Percentiles rank a stretch among this genome's conserved stretches.
These are phyloP conservation scores for Thalassiosira exigua DNA, from an alignment of 352 stramenopile genomes.

Conservation along the genomic window DNA sequence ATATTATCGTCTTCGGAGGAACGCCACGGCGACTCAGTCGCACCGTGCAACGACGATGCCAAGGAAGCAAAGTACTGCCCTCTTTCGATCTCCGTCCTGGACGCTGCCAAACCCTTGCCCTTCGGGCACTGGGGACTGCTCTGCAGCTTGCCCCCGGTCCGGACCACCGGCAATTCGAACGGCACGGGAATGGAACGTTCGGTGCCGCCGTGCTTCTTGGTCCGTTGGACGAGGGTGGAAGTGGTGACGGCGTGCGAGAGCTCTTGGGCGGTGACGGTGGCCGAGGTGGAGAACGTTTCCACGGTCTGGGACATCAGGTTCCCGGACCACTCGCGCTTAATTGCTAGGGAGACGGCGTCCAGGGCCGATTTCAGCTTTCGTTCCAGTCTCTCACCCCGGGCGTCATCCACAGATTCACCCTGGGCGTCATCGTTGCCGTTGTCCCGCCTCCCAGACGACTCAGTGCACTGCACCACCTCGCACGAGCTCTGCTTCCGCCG, in stretches of 20 bases:
- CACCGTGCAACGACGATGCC: too few species aligned
- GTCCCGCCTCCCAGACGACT: too few species aligned
- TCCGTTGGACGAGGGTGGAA: constrained; percentile 21
- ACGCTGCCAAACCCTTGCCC: too few species aligned
- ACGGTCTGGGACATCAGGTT: constrained; percentile 40
- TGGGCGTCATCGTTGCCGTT: constrained; percentile 16
- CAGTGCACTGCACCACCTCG: too few species aligned
- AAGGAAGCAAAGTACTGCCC: too few species aligned
- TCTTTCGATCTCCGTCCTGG: too few species aligned
- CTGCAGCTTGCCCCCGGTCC: constrained; percentile 5
- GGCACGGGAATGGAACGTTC: constrained; percentile 48
- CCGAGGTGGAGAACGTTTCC: constrained; percentile 14
- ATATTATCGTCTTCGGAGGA: too few species aligned
- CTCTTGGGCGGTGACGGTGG: not conserved
- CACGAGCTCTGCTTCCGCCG: constrained; percentile 7
- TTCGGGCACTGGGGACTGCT: too few species aligned
- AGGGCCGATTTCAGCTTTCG: constrained; percentile 8
- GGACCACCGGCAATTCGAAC: constrained; percentile 46
- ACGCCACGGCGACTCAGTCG: too few species aligned
- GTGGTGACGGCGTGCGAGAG: too few species aligned
- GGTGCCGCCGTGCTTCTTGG: constrained; percentile 47
- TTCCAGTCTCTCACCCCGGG: too few species aligned
- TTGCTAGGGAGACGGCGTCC: constrained; percentile 11
- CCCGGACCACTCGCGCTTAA: constrained; percentile 32
- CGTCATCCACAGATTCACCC: not conserved